A percentile compares a stretch with the other conserved stretches of the same genome.
Evolutionary conservation across 1,284 basidiomycete genomes (phyloP).

Genomic region (Austroboletus novae-zelandiae): DNA sequence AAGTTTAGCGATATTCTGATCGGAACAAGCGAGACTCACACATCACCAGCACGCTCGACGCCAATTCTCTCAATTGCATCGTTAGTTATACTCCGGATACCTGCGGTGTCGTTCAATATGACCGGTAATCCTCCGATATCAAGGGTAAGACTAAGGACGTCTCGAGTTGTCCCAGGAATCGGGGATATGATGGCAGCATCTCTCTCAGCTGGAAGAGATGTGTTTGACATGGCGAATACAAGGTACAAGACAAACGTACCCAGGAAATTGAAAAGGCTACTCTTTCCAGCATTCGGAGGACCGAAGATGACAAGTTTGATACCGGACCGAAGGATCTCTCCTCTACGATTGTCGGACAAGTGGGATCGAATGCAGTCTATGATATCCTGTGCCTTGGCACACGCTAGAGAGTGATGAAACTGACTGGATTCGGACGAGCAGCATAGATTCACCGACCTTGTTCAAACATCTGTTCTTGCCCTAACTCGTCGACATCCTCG

Average conservation of each 20-base stretch:
- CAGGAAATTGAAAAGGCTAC: slow-evolving; percentile 78
- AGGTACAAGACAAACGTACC: slow-evolving; percentile 41
- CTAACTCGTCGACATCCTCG: slow-evolving; percentile 72
- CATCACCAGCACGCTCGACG: slow-evolving; percentile 64
- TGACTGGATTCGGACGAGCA: not conserved
- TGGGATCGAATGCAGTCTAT: slow-evolving; percentile 50
- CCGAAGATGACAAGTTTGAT: slow-evolving; percentile 84
- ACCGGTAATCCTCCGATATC: slow-evolving; percentile 87
- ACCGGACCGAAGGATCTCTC: slow-evolving; percentile 82
- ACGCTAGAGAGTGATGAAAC: slow-evolving; percentile 39
- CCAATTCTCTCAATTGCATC: slow-evolving; percentile 84
- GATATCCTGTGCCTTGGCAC: slow-evolving; percentile 45
- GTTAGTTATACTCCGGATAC: slow-evolving; percentile 60
- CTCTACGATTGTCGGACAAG: slow-evolving; percentile 66
- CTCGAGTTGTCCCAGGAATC: slow-evolving; percentile 84
- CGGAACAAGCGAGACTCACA: slow-evolving; percentile 41
- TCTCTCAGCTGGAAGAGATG: slow-evolving; percentile 57
- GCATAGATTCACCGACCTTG: slow-evolving; percentile 47
- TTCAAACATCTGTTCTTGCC: slow-evolving; percentile 48
- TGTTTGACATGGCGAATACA: not conserved
- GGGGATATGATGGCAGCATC: slow-evolving; percentile 88
- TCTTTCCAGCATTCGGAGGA: slow-evolving; percentile 89
- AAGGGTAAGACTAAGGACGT: slow-evolving; percentile 78
- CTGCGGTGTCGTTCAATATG: slow-evolving; percentile 81
- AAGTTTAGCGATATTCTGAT: slow-evolving; percentile 5